Conservation (phyloP, 257 asterid genomes). For the Solanum neorickii region DNA sequence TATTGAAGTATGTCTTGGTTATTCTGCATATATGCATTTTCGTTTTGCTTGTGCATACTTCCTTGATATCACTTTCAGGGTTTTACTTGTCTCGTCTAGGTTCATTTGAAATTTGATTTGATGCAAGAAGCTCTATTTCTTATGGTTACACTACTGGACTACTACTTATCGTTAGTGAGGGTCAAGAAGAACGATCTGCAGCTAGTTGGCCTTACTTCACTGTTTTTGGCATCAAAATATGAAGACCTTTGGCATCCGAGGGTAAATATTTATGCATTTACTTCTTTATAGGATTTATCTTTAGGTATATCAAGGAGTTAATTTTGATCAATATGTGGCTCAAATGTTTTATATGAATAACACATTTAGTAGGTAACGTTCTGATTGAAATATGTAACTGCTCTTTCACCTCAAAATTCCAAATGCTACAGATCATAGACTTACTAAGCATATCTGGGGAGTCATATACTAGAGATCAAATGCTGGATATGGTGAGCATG, state of each 20-base stretch:
- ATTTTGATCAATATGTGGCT: not conserved
- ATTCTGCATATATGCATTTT: not conserved
- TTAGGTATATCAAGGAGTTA: not conserved
- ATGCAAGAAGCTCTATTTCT: slow-evolving; percentile 93
- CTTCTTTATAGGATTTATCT: not conserved
- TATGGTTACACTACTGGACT: slow-evolving; percentile 67
- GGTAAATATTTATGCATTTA: slow-evolving; percentile 34
- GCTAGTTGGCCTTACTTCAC: slow-evolving; percentile 90
- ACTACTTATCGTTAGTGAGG: slow-evolving; percentile 48
- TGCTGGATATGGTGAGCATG: slow-evolving; percentile 74
- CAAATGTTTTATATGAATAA: not conserved
- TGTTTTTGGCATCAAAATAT: slow-evolving; percentile 86
- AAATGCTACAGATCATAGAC: slow-evolving; percentile 55
- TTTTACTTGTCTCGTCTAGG: slow-evolving; percentile 32
- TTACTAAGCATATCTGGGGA: slow-evolving; percentile 77
- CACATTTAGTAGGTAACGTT: not conserved
- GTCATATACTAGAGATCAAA: slow-evolving; percentile 63
- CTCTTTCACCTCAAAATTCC: not conserved
- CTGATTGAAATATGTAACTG: not conserved
- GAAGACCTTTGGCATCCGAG: slow-evolving; percentile 98
- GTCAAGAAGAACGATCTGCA: slow-evolving; percentile 76
- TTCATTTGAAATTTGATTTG: slow-evolving; percentile 67
- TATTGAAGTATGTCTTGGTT: slow-evolving; percentile 46
- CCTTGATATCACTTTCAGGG: not conserved
- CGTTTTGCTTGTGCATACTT: not conserved